These are phyloP conservation scores for Euphorbia neoarborescens DNA, from an alignment of 441 rosid genomes.

Conservation along the genomic window DNA sequence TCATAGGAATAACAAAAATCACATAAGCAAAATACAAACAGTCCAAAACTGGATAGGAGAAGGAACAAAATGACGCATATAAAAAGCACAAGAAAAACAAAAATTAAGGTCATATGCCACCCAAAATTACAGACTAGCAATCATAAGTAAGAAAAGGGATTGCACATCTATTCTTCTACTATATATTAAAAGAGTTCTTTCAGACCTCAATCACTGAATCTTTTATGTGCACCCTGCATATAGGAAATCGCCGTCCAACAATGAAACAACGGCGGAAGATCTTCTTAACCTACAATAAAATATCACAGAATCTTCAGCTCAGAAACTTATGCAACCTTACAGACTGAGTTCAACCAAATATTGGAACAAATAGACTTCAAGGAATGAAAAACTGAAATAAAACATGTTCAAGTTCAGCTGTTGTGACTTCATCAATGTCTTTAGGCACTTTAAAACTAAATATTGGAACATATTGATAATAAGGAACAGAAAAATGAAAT, in stretches of 20 bases:
- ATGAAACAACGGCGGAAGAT: conserved; percentile 42
- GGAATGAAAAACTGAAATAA: neutral
- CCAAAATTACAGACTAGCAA: conserved; percentile 5
- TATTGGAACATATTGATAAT: conserved; percentile 6
- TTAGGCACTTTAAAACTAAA: conserved; percentile 46
- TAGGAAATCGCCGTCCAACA: conserved; percentile 74
- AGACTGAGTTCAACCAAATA: neutral
- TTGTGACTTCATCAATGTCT: conserved; percentile 90
- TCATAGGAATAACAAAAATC: neutral
- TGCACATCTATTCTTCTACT: conserved; percentile 6
- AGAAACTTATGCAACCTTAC: neutral
- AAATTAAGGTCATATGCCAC: conserved; percentile 14
- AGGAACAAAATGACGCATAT: neutral
- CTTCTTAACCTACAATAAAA: conserved; percentile 39
- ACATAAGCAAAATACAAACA: conserved; percentile 13
- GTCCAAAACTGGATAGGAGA: conserved; percentile 65
- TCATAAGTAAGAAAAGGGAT: conserved; percentile 14
- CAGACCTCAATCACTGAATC: conserved; percentile 68
- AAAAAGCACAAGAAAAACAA: neutral
- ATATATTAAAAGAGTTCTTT: conserved; percentile 15
- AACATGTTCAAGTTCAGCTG: conserved; percentile 74
- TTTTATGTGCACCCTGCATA: conserved; percentile 58
- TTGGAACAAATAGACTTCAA: conserved; percentile 3
- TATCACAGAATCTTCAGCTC: conserved; percentile 16
- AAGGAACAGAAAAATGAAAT: neutral